Evolutionary conservation across 1,284 basidiomycete species (phyloP).

Genomic region (Moesziomyces globuligerus): DNA sequence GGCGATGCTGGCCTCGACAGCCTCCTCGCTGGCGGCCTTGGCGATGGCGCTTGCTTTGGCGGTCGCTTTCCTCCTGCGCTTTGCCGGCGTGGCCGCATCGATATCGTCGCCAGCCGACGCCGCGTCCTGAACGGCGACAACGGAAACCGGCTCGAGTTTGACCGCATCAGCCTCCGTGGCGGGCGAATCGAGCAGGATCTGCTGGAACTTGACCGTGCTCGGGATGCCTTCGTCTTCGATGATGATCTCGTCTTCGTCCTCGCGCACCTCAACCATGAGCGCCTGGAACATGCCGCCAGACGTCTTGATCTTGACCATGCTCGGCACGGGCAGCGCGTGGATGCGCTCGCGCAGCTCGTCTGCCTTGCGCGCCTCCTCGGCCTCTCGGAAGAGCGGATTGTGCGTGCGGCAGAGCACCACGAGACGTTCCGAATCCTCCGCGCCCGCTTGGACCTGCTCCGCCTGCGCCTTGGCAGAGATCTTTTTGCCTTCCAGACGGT

Average conservation of each 20-base stretch:
- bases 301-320: conserved; percentile 46
- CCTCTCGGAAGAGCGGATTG: conserved; percentile 58
- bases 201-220: conserved; percentile 43
- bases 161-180: conserved; percentile 7
- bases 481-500: conserved; percentile 56
- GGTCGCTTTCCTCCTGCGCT: conserved; percentile 34
- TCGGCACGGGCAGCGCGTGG: conserved; percentile 27
- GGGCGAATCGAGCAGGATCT: conserved; percentile 32
- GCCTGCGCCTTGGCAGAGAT: conserved; percentile 1
- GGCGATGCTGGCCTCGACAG: conserved; percentile 15
- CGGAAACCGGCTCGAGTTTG: conserved; percentile 3
- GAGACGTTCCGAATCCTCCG: conserved; percentile 50
- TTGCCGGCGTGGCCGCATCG: conserved; percentile 11
- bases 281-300: conserved; percentile 52
- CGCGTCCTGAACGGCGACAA: background rate
- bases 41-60: conserved; percentile 28
- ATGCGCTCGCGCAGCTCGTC: conserved; percentile 43
- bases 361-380: conserved; percentile 47
- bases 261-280: conserved; percentile 35
- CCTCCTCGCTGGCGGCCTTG: conserved; percentile 27
- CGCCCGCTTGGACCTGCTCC: conserved; percentile 1
- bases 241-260: conserved; percentile 42
- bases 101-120: background rate
- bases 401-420: conserved; percentile 64
- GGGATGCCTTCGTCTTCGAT: conserved; percentile 48